These are phyloP conservation scores for Candida wancherniae DNA, from an alignment of 805 yeast genomes.

Conservation along the genomic window DNA sequence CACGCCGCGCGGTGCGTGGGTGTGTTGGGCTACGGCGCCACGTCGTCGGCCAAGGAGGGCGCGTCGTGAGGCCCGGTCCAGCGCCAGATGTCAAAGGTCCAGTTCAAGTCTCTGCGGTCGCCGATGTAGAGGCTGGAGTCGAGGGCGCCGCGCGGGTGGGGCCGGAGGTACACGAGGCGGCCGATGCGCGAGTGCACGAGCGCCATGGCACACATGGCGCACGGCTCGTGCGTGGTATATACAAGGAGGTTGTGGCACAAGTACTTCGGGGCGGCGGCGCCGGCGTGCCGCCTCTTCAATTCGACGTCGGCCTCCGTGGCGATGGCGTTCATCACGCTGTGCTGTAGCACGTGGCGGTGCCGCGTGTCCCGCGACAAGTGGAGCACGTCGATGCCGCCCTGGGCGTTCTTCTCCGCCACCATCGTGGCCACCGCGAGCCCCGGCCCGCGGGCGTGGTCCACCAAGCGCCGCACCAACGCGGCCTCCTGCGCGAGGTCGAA, in stretches of 20 bases:
- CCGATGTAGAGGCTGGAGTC: constrained; percentile 74
- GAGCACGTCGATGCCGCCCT: constrained; percentile 24
- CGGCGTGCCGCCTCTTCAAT: constrained; percentile 29
- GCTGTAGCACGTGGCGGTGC: constrained; percentile 51
- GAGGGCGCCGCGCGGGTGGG: constrained; percentile 44
- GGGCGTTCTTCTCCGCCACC: constrained; percentile 54
- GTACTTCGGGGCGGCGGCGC: constrained; percentile 31
- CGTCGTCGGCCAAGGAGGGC: constrained; percentile 1
- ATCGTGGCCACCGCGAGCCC: constrained; percentile 50
- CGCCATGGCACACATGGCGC: constrained; percentile 97
- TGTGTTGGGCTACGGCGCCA: constrained; percentile 6
- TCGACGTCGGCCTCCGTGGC: constrained; percentile 57
- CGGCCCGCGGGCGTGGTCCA: constrained; percentile 9
- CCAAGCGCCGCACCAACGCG: constrained; percentile 18
- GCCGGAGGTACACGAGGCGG: constrained; percentile 55
- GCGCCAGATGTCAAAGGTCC: constrained; percentile 81
- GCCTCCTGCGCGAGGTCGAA: constrained; percentile 45
- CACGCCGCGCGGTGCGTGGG: too few relatives aligned
- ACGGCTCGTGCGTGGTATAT: constrained; percentile 92
- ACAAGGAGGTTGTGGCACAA: constrained; percentile 74
- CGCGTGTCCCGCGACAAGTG: constrained; percentile 38
- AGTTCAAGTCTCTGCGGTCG: constrained; percentile 68
- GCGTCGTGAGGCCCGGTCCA: constrained; percentile 45
- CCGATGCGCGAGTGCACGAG: constrained; percentile 82
- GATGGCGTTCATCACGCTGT: constrained; percentile 73